Conservation (phyloP, 345 rosid species). For the Populus euphratica region DNA sequence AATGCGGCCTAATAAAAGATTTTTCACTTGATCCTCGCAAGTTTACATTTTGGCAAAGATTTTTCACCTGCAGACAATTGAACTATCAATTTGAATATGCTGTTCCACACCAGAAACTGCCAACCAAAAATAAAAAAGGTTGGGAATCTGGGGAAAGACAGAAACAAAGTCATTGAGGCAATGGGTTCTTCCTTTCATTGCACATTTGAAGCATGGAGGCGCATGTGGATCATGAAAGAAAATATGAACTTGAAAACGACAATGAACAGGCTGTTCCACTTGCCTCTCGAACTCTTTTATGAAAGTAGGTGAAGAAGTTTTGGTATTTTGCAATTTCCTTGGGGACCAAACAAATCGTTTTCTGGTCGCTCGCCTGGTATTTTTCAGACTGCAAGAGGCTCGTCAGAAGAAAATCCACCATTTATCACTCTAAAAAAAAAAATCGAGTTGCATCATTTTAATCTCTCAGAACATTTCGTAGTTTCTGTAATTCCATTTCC, state of each 20-base stretch:
- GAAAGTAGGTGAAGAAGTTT: background rate
- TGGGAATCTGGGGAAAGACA: background rate
- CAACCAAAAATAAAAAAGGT: background rate
- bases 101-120: conserved; percentile 6
- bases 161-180: background rate
- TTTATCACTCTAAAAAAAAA: too few relatives aligned
- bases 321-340: background rate
- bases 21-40: background rate
- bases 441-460: too few relatives aligned
- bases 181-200: background rate
- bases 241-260: background rate
- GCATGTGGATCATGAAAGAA: background rate
- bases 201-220: background rate
- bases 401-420: too few relatives aligned
- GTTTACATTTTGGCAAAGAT: background rate
- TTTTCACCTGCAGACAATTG: background rate
- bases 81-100: background rate
- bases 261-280: conserved; percentile 5
- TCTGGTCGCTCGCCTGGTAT: too few relatives aligned
- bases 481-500: too few relatives aligned
- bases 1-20: conserved; percentile 4
- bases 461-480: too few relatives aligned
- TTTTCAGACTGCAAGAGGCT: too few relatives aligned
- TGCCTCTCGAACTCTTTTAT: background rate
- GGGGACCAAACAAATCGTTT: background rate